Evolutionary conservation across 306 rosid species (phyloP), one percentile per base, ranked within the genome.

Genomic region (Glycyrrhiza uralensis): DNA sequence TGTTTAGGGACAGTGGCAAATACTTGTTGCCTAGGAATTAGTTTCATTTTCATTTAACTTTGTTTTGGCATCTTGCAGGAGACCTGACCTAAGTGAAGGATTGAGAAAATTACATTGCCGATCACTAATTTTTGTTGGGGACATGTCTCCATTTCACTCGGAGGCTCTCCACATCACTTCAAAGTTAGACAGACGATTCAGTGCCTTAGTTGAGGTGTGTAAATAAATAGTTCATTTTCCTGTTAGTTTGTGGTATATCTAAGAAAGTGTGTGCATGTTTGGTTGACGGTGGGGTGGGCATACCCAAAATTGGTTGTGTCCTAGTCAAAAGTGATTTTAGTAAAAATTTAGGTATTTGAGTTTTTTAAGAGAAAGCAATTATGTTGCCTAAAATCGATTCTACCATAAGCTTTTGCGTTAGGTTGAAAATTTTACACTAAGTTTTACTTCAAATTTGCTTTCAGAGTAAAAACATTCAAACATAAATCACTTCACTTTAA

Each of bases 201-300:
- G 89, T 69, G 99, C 99, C 66, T 80, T 94, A 66, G 99, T 94
- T 66, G 99, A 94, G 94, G 99, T 94, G 62, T 38, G 78, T 46
- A 38, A 39, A 22, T 46, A 38, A 39, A 22, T 28, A 7, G 49
- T 28, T 83, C 44, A 17, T 23, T 64, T 74, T 12, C 51, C 29
- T 38, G 26, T 33, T 39, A 22, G 19, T 26, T 1, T 38, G 33
- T 59, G 29, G 11, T 52, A n/a, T n/a, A n/a, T n/a, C n/a, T n/a
- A 63, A n/a, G 32, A 55, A 13, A 42, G 19, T 44, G 26, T 42
- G 57, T 9, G 42, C 45, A 13, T 49, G 19, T 44, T 19, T 42
- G 58, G n/a, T n/a, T n/a, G n/a, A n/a, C n/a, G n/a, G n/a, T n/a
- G n/a, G n/a, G n/a, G n/a, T n/a, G n/a, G n/a, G n/a, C n/a, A n/a